Evolutionary conservation across 1,139 yeast genomes (phyloP).

Genomic region (Meyerozyma smithsonii): DNA sequence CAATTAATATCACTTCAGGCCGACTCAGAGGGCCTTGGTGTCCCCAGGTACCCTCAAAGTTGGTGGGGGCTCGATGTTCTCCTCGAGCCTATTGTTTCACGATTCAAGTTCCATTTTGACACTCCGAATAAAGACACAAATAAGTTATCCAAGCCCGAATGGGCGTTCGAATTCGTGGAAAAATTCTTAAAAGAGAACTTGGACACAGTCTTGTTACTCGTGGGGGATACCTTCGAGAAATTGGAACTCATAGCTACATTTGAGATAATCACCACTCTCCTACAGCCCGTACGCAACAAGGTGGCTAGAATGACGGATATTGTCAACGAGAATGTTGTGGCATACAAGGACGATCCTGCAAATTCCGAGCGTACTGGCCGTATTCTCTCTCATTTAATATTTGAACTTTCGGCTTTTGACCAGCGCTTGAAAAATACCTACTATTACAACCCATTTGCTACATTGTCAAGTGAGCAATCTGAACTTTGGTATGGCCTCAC

Average conservation of each 20-base stretch:
- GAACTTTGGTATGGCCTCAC: constrained; percentile 57
- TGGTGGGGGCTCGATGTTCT: constrained; percentile 59
- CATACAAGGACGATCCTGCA: constrained; percentile 13
- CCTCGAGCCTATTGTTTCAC: constrained; percentile 50
- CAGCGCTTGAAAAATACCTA: constrained; percentile 48
- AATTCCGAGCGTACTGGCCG: constrained; percentile 41
- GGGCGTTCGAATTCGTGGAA: constrained; percentile 59
- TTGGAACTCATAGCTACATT: constrained; percentile 26
- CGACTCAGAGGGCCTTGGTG: constrained; percentile 6
- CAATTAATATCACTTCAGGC: constrained; percentile 36
- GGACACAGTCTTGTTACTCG: constrained; percentile 27
- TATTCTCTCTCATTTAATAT: constrained; percentile 55
- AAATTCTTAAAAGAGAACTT: constrained; percentile 45
- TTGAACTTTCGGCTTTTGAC: constrained; percentile 59
- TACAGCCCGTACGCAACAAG: constrained; percentile 49
- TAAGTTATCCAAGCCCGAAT: constrained; percentile 71
- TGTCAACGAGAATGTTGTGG: constrained; percentile 24
- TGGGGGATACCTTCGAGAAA: constrained; percentile 23
- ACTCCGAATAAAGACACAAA: constrained; percentile 54
- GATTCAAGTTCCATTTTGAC: constrained; percentile 76
- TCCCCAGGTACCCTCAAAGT: constrained; percentile 38
- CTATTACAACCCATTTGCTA: constrained; percentile 49
- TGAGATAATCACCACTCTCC: constrained; percentile 53
- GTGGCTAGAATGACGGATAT: constrained; percentile 26
- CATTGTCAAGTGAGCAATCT: constrained; percentile 17